Evolutionary conservation across 441 rosid species (phyloP).

Genomic region (Rhodomyrtus psidioides): DNA sequence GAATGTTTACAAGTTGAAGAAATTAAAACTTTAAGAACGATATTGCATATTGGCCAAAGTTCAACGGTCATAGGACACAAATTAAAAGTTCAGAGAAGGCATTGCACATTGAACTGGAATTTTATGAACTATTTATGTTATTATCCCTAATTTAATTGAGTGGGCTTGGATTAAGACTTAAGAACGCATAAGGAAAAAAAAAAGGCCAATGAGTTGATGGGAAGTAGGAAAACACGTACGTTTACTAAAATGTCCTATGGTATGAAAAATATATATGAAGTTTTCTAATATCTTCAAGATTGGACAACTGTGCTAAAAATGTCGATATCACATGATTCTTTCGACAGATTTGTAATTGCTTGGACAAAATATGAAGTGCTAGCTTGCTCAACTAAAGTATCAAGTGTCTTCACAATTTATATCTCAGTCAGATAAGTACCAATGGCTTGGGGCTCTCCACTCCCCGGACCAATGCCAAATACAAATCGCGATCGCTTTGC

Average conservation of each 20-base stretch:
- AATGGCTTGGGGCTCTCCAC: too few species aligned
- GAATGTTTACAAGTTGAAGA: too few species aligned
- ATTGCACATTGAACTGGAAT: neutral
- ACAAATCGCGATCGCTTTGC: neutral
- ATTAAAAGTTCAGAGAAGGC: neutral
- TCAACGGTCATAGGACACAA: neutral
- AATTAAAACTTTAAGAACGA: too few species aligned
- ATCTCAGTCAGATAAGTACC: too few species aligned
- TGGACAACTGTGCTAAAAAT: too few species aligned
- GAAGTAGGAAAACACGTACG: neutral
- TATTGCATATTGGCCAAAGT: neutral
- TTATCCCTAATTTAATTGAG: neutral
- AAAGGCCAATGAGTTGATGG: neutral
- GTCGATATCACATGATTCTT: too few species aligned
- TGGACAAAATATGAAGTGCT: neutral
- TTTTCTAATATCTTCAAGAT: too few species aligned
- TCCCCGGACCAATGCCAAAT: neutral
- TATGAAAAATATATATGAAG: too few species aligned
- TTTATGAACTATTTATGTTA: neutral
- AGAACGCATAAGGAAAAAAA: neutral
- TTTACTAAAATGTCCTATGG: neutral
- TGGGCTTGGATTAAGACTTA: neutral
- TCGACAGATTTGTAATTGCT: too few species aligned
- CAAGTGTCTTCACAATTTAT: too few species aligned
- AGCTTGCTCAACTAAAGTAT: neutral